These are phyloP conservation scores for Tolypocladium cylindrosporum DNA, from an alignment of 2,329 filamentous ascomycete species.

Conservation along the genomic window DNA sequence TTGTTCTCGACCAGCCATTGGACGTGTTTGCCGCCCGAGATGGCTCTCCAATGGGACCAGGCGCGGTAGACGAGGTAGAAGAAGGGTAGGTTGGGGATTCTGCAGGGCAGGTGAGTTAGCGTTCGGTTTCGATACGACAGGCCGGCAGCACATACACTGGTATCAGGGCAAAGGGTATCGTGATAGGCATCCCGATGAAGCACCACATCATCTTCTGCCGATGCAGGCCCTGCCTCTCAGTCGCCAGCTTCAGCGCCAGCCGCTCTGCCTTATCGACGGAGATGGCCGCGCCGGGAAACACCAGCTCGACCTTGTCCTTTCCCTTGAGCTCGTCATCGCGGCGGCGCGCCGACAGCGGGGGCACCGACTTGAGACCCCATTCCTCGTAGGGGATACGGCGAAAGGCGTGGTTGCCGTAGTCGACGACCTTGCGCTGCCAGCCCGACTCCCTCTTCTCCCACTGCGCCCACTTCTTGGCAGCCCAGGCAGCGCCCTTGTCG, in stretches of 20 bases:
- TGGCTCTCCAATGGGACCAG: conserved; percentile 84
- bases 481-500: conserved; percentile 63
- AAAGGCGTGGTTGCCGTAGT: conserved; percentile 77
- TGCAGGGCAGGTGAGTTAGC: conserved; percentile 20
- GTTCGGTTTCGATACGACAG: background rate
- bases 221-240: conserved; percentile 72
- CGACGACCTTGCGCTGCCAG: conserved; percentile 82
- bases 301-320: conserved; percentile 57
- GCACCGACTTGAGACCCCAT: conserved; percentile 95
- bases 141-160: conserved; percentile 57
- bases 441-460: conserved; percentile 80
- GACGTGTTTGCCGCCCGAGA: conserved; percentile 75
- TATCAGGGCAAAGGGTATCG: conserved; percentile 70
- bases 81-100: conserved; percentile 88
- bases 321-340: conserved; percentile 53
- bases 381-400: conserved; percentile 90
- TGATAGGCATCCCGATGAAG: conserved; percentile 71
- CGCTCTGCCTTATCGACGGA: conserved; percentile 50
- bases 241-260: conserved; percentile 62
- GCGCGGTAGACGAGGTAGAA: conserved; percentile 90
- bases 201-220: conserved; percentile 70
- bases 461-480: conserved; percentile 65
- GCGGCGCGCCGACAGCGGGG: conserved; percentile 61
- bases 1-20: conserved; percentile 70
- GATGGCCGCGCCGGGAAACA: conserved; percentile 67